phyloP scores from a whole-genome alignment of 1,284 basidiomycete genomes.

The Cutaneotrichosporon sp. region DNA sequence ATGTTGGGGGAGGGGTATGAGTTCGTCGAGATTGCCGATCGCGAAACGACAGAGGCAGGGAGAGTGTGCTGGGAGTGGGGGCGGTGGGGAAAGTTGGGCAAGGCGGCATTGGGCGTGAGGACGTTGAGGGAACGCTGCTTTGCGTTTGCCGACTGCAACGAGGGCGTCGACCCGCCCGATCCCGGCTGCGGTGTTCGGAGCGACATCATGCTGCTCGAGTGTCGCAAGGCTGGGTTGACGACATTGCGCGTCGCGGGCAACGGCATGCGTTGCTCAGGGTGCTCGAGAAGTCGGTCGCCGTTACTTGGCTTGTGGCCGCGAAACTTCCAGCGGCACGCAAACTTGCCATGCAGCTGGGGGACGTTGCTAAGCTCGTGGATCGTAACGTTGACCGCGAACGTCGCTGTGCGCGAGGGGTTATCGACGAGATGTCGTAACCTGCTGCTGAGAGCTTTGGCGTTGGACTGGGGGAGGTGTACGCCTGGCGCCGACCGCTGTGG shows the following conservation, averaged over 20 bases:
- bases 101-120: not conserved
- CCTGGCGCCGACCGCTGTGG: conserved; percentile 1
- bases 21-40: not conserved
- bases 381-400: conserved; percentile 37
- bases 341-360: conserved; percentile 44
- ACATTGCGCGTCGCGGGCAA: not conserved
- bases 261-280: conserved; percentile 15
- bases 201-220: conserved; percentile 8
- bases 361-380: conserved; percentile 49
- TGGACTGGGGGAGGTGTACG: not conserved
- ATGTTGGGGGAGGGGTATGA: not conserved
- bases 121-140: conserved; percentile 1
- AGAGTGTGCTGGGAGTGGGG: conserved; percentile 1
- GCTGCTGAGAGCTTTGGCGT: not conserved
- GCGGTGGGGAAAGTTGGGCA: not conserved
- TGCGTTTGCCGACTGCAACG: not conserved
- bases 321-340: conserved; percentile 45
- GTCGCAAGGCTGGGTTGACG: not conserved
- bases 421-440: conserved; percentile 39
- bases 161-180: conserved; percentile 2
- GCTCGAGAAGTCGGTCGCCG: conserved; percentile 14
- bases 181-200: not conserved
- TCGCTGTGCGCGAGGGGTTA: conserved; percentile 25
- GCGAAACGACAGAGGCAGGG: not conserved
- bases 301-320: conserved; percentile 35